Evolutionary conservation across 1,284 basidiomycete species (phyloP).

Genomic region (Trichosporon faecale): DNA sequence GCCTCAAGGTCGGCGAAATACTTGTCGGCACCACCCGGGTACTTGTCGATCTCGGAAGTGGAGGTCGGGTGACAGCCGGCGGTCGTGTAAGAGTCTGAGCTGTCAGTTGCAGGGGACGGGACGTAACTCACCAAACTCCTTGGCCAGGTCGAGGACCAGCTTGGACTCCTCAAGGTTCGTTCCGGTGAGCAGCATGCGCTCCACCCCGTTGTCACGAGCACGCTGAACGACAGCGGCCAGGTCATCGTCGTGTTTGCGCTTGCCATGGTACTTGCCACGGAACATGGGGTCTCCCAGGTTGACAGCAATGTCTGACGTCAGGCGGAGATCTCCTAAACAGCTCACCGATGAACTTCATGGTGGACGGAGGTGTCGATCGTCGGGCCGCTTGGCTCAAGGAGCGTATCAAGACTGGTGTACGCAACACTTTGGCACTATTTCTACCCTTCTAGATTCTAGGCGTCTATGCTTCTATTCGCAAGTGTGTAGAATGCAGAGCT

Average conservation of each 20-base stretch:
- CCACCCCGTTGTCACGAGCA: conserved; percentile 64
- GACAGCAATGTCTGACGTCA: conserved; percentile 54
- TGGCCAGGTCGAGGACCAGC: conserved; percentile 63
- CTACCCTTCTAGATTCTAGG: neutral
- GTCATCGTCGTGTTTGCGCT: conserved; percentile 61
- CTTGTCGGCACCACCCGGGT: conserved; percentile 60
- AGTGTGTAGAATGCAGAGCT: neutral
- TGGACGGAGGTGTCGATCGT: neutral
- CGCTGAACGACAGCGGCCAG: conserved; percentile 63
- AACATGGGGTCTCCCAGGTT: conserved; percentile 56
- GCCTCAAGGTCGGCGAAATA: conserved; percentile 65
- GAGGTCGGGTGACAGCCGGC: conserved; percentile 85
- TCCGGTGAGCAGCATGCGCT: conserved; percentile 77
- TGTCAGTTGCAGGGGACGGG: no score
- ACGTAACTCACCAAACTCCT: conserved; percentile 57
- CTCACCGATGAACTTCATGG: conserved; percentile 23
- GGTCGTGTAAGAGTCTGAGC: conserved; percentile 66
- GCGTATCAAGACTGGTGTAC: neutral
- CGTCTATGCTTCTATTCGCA: neutral
- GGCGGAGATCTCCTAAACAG: neutral
- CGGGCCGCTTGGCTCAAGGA: neutral
- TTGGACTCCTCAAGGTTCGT: conserved; percentile 67
- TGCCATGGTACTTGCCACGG: conserved; percentile 54
- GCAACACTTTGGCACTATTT: neutral
- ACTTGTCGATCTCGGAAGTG: conserved; percentile 68